Evolutionary conservation across 495 filamentous ascomycete genomes (phyloP).

Genomic region (Aspergillus funiculosus): DNA sequence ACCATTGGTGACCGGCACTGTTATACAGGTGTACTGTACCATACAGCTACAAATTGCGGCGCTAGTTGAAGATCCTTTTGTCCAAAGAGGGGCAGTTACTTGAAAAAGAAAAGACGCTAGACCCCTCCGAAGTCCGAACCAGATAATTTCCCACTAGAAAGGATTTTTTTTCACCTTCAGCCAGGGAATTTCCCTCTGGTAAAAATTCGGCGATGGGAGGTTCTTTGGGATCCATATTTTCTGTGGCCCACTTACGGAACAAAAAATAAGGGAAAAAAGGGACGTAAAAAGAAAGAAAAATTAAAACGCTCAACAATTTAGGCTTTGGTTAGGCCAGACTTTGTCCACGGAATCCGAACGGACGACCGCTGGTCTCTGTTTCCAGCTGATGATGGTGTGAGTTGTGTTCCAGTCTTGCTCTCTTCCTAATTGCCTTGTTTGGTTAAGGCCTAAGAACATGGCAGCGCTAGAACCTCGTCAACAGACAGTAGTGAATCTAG

Average conservation of each 20-base stretch:
- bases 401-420: constrained; percentile 4
- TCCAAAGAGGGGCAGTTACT: constrained; percentile 19
- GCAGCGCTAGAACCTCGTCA: constrained; percentile 3
- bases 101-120: constrained; percentile 2
- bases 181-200: too few species aligned
- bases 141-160: too few species aligned
- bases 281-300: too few species aligned
- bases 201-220: too few species aligned
- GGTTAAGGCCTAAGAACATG: constrained; percentile 4
- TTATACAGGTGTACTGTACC: constrained; percentile 19
- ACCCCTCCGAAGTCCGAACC: constrained; percentile 13
- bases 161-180: too few species aligned
- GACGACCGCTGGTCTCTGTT: not conserved
- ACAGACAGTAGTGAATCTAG: constrained; percentile 8
- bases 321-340: not conserved
- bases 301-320: too few species aligned
- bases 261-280: too few species aligned
- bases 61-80: constrained; percentile 33
- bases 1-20: constrained; percentile 17
- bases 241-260: too few species aligned
- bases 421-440: constrained; percentile 12
- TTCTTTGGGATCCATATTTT: too few species aligned
- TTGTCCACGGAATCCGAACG: constrained; percentile 5
- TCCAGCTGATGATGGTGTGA: not conserved
- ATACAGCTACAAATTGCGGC: constrained; percentile 16